A percentile compares a stretch with the other conserved stretches of the same genome.
phyloP scores from a whole-genome alignment of 306 rosid genomes.

The Lotus japonicus region DNA sequence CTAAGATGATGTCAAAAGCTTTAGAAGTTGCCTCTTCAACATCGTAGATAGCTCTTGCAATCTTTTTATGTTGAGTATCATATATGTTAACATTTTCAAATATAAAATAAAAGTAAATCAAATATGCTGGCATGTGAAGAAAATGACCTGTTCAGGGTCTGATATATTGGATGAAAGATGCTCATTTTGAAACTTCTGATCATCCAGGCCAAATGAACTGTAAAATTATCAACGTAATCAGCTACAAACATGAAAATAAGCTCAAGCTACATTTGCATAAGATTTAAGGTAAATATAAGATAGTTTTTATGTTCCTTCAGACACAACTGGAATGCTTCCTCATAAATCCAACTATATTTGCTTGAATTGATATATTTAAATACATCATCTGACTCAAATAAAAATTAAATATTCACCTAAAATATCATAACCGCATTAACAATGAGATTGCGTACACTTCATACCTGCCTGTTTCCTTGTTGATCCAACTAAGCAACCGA shows the following conservation, averaged over 20 bases:
- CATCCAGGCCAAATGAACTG: constrained; percentile 83
- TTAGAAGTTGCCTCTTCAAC: constrained; percentile 91
- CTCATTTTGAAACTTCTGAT: constrained; percentile 85
- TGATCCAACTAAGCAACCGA: constrained; percentile 77
- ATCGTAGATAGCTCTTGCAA: constrained; percentile 87
- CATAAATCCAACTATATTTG: not conserved
- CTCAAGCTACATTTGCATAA: constrained; percentile 7
- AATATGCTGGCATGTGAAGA: constrained; percentile 15
- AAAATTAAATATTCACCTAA: constrained; percentile 11
- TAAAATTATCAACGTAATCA: constrained; percentile 15
- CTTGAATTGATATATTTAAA: not conserved
- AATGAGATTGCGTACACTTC: constrained; percentile 26
- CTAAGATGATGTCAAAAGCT: constrained; percentile 81
- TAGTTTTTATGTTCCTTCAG: constrained; percentile 6
- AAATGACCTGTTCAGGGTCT: constrained; percentile 74
- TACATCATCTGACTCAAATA: constrained; percentile 1
- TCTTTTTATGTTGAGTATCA: constrained; percentile 38
- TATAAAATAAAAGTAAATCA: constrained; percentile 8
- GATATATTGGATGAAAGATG: constrained; percentile 68
- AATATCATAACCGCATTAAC: not conserved
- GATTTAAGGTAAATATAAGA: constrained; percentile 3
- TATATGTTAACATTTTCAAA: constrained; percentile 28
- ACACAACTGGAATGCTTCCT: not conserved
- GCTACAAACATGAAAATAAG: not conserved
- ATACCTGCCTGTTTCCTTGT: constrained; percentile 83